phyloP scores from a whole-genome alignment of 192 early-diverging fungal species.

The Backusella luteola region DNA sequence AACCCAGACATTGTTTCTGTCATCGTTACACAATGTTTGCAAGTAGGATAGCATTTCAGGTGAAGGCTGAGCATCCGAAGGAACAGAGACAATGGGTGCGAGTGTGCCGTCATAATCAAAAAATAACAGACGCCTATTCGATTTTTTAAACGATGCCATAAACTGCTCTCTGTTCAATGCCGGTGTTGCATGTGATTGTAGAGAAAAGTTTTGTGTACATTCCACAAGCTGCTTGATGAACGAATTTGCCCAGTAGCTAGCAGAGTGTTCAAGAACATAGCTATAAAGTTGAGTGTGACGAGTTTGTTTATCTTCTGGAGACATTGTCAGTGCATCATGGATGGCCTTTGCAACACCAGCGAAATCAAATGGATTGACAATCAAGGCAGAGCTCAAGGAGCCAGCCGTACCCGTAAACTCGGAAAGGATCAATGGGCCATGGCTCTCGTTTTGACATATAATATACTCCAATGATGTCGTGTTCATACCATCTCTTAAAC shows the following conservation, averaged over 20 bases:
- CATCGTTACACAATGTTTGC: slow-evolving; percentile 64
- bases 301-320: slow-evolving; percentile 57
- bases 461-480: slow-evolving; percentile 94
- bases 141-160: slow-evolving; percentile 45
- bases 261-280: slow-evolving; percentile 80
- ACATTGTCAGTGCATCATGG: slow-evolving; percentile 66
- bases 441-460: slow-evolving; percentile 83
- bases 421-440: slow-evolving; percentile 86
- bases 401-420: slow-evolving; percentile 97
- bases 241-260: slow-evolving; percentile 82
- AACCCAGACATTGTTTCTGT: slow-evolving; percentile 86
- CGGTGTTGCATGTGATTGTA: slow-evolving; percentile 49
- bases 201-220: slow-evolving; percentile 36
- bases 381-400: slow-evolving; percentile 69
- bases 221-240: slow-evolving; percentile 76
- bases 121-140: slow-evolving; percentile 81
- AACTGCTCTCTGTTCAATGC: slow-evolving; percentile 36
- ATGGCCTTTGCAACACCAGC: slow-evolving; percentile 77
- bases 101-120: slow-evolving; percentile 98
- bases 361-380: slow-evolving; percentile 91
- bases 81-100: slow-evolving; percentile 88
- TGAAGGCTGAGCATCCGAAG: slow-evolving; percentile 82
- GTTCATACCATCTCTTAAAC: slow-evolving; percentile 98
- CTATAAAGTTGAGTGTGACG: slow-evolving; percentile 65
- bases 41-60: slow-evolving; percentile 84